Base-by-base conservation (phyloP, 2,329 filamentous ascomycete species). In the Leptodontidium sp. region DNA sequence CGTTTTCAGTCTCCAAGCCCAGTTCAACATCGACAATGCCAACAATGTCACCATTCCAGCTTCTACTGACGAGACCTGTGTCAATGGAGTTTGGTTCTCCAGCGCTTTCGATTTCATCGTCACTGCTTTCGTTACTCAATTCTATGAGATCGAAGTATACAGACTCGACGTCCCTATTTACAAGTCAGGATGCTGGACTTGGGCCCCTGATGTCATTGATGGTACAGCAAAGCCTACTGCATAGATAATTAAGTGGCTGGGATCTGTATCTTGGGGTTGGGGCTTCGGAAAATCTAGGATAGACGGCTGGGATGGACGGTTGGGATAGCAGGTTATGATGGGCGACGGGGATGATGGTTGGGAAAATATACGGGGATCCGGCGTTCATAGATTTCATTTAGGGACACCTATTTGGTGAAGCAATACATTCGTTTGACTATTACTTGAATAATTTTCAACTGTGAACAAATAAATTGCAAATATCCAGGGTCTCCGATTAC, bases 61-160 rank as follows among this genome's bases (percentile, higher is more conserved):
- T 14, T 21, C 55, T 6, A 58, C 55, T 12, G 70, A 64, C 9
- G 66, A 58, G 43, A 73, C 70, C 29, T 78, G 77, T 66, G 65
- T 65, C 12, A 70, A 75, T 29, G 76, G 77, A 4, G 67, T 77
- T 24, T 70, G 71, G 24, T 61, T 77, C 38, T 64, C 72, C 24
- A 76, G 74, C 26, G 70, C 74, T 45, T 77, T 79, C 69, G 69
- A 70, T 64, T 78, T 79, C 67, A 69, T 49, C 50, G 61, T 79
- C 29, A 69, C 68, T 24, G 77, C 76, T 38, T 79, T 75, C 62
- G 76, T 75, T 11, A 74, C 72, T 8, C 65, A 76, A 61, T 73
- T 64, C 62, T 78, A 72, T 68, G 68, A 67, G 43, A 68, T 68
- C 29, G 68, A 69, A 52, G 59, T 79, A n/a, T 79, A 76, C 50